These are phyloP conservation scores for Trypanosoma lewisi DNA, from an alignment of 208 protist genomes.

Conservation along the genomic window DNA sequence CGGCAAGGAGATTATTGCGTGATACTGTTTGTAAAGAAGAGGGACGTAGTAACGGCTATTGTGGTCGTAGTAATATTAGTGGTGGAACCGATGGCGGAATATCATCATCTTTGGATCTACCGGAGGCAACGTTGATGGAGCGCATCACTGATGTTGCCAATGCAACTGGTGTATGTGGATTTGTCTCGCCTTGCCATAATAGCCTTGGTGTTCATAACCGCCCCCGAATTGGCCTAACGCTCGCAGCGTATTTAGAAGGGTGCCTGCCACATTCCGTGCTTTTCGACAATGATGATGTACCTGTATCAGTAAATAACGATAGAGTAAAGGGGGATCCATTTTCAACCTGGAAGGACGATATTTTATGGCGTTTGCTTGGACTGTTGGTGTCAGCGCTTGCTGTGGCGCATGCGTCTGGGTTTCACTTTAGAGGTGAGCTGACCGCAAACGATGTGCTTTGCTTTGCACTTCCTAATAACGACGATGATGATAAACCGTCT, in stretches of 20 bases:
- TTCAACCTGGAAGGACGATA: constrained; percentile 66
- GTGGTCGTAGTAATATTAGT: not conserved
- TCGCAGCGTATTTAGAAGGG: constrained; percentile 24
- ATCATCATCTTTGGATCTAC: not conserved
- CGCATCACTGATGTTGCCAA: constrained; percentile 23
- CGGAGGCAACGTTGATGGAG: constrained; percentile 15
- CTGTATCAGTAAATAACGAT: not conserved
- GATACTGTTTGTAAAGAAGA: too few relatives aligned
- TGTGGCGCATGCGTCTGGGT: constrained; percentile 53
- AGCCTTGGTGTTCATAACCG: constrained; percentile 9
- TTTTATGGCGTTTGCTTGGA: constrained; percentile 71
- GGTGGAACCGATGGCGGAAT: not conserved
- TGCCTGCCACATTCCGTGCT: constrained; percentile 11
- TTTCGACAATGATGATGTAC: not conserved
- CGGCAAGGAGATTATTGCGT: constrained; percentile 7
- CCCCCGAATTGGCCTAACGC: constrained; percentile 23
- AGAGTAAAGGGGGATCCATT: constrained; percentile 16
- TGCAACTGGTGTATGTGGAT: constrained; percentile 25
- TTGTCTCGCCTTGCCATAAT: constrained; percentile 7
- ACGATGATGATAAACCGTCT: constrained; percentile 16
- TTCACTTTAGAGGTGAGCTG: constrained; percentile 68
- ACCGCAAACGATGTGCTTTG: constrained; percentile 64
- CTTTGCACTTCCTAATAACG: constrained; percentile 36
- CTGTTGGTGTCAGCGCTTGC: constrained; percentile 60
- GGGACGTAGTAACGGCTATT: not conserved